Base-by-base conservation (phyloP, 2,329 filamentous ascomycete genomes). In the Aspergillus floridensis region DNA sequence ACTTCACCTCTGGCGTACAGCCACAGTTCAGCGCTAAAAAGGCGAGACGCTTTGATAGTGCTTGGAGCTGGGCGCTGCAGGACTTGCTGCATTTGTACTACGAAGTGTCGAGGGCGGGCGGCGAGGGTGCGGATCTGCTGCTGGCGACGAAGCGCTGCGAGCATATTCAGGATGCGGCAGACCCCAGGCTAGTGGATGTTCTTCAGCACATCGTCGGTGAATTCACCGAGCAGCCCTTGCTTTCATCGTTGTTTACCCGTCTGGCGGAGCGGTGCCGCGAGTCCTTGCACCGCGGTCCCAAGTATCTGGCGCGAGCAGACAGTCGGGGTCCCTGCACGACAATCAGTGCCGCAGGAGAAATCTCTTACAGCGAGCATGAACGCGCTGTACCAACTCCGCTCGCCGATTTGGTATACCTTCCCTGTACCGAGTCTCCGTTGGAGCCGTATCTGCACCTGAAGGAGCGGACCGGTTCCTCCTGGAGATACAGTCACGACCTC, bases 51-150 rank as follows among this genome's bases (percentile, higher is more conserved):
- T 59, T 52, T 26, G 52, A 54, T 19, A 49, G 49, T 7, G 55
- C 47, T 12, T 59, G 57, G 57, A 59, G 56, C 24, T 35, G 52
- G 31, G 57, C 57, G 11, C 49, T 49, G 4, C 53, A 56, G 21
- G 57, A 59, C 21, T 29, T 49, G 7, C 8, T 59, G 5, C 24
- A 48, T 19, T 8, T 49, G 8, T 31, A 19, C 22, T 38, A 51
- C 5, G 35, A 41, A 41, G 35, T 41, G 35, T 41, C 35, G 5
- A 14, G 35, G 35, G 12, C 5, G 35, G 35, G 14, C 35, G 35
- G 35, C 35, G 14, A 41, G 35, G 35, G 12, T 41, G 35, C 14
- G 8, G 35, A 41, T 41, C 5, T 41, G 35, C 35, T 12, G 35
- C 35, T 41, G 35, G 35, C 35, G 35, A 41, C 21, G 38, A 8